Evolutionary conservation across 2,329 filamentous ascomycete species (phyloP).

Genomic region (Pyrenochaeta sp.): DNA sequence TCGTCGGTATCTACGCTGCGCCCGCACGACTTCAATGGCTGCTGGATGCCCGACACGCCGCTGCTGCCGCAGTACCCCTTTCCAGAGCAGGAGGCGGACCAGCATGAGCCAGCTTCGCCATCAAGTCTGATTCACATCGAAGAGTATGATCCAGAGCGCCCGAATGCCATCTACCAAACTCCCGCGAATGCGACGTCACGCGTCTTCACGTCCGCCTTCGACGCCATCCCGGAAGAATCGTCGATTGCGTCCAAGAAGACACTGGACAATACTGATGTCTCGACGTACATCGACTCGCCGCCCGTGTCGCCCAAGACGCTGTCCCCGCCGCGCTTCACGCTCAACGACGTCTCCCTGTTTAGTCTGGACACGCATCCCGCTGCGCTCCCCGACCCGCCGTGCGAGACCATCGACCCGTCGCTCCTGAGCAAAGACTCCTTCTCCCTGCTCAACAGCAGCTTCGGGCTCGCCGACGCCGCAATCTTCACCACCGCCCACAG

Average conservation of each 20-base stretch:
- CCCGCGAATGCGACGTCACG: constrained; percentile 17
- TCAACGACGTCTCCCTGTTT: constrained; percentile 18
- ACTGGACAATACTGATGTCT: constrained; percentile 11
- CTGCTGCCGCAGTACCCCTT: constrained; percentile 32
- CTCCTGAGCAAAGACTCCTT: constrained; percentile 33
- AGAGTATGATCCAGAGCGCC: constrained; percentile 28
- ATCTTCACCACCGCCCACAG: constrained; percentile 12
- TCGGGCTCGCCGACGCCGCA: constrained; percentile 11
- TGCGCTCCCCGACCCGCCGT: constrained; percentile 32
- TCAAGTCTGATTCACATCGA: constrained; percentile 21
- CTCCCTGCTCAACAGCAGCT: constrained; percentile 23
- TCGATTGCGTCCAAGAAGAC: constrained; percentile 22
- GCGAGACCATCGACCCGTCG: constrained; percentile 36
- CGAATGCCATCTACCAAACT: constrained; percentile 27
- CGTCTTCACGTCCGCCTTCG: constrained; percentile 32
- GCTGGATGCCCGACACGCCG: constrained; percentile 18
- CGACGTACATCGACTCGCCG: constrained; percentile 37
- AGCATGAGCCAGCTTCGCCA: constrained; percentile 12
- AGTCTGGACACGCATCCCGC: constrained; percentile 40
- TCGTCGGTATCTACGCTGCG: constrained; percentile 64
- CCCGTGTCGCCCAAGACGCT: constrained; percentile 50
- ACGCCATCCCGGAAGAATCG: constrained; percentile 33
- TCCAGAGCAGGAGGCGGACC: constrained; percentile 14
- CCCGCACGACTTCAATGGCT: constrained; percentile 7
- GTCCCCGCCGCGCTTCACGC: constrained; percentile 22